A percentile compares a stretch with the other conserved stretches of the same genome.
phyloP scores from a whole-genome alignment of 768 basidiomycete genomes.

The Mycena belliarum region DNA sequence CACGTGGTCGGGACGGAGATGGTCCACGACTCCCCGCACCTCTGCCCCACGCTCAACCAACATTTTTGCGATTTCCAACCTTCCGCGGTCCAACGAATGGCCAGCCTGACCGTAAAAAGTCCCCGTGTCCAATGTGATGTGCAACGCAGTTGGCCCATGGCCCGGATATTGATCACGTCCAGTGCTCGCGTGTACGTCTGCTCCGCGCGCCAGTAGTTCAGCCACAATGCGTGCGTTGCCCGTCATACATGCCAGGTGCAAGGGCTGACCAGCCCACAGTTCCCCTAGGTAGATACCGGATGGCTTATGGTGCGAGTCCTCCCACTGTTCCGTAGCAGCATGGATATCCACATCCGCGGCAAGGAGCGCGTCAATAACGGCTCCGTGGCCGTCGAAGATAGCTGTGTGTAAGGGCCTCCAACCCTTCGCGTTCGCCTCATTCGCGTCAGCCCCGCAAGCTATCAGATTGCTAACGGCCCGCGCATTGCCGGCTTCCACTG shows the following conservation, averaged over 20 bases:
- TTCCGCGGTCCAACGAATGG: not conserved
- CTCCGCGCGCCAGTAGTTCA: slow-evolving; percentile 5
- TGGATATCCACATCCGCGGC: not conserved
- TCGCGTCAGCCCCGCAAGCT: not conserved
- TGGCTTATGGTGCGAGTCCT: not conserved
- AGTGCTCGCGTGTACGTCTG: slow-evolving; percentile 5
- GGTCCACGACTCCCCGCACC: slow-evolving; percentile 4
- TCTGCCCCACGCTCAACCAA: slow-evolving; percentile 3
- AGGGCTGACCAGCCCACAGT: not conserved
- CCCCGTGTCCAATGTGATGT: slow-evolving; percentile 13
- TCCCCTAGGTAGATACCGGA: not conserved
- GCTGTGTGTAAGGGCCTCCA: not conserved
- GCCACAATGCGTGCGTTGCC: not conserved
- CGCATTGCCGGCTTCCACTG: slow-evolving; percentile 4
- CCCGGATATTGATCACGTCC: not conserved
- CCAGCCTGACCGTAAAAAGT: not conserved
- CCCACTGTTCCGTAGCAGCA: not conserved
- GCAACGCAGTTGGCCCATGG: slow-evolving; percentile 12
- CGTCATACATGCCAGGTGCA: slow-evolving; percentile 7
- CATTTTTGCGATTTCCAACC: slow-evolving; percentile 3
- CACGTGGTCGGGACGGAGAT: slow-evolving; percentile 2
- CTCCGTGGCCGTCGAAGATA: not conserved
- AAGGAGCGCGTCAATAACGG: not conserved
- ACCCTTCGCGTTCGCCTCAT: not conserved
- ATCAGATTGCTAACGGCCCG: not conserved